phyloP scores from a whole-genome alignment of 148 eudicot species.

The Diospyros kaki region DNA sequence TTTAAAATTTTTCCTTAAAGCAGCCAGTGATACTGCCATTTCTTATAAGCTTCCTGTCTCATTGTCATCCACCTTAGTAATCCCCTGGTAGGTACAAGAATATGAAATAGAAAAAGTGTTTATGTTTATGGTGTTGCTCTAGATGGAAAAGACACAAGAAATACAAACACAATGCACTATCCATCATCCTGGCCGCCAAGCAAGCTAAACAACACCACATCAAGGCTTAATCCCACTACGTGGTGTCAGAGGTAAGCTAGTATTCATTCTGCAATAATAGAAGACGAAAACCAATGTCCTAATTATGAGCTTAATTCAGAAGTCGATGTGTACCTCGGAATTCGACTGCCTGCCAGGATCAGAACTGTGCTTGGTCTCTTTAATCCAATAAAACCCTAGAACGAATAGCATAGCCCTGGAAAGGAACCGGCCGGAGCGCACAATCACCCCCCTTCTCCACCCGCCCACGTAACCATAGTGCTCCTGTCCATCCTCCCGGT shows the following conservation, averaged over 20 bases:
- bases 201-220: no score
- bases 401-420: slow-evolving; percentile 65
- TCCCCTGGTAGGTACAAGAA: not conserved
- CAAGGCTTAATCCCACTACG: no score
- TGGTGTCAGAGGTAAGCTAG: no score
- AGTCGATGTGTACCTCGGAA: slow-evolving; percentile 19
- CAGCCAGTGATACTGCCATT: not conserved
- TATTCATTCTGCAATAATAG: no score
- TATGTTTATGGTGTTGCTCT: not conserved
- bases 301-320: not conserved
- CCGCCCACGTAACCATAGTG: slow-evolving; percentile 71
- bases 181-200: no score
- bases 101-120: not conserved
- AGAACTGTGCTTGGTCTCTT: slow-evolving; percentile 17
- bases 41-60: not conserved
- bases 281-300: not conserved
- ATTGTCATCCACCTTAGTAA: not conserved
- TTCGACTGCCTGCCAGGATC: slow-evolving; percentile 16
- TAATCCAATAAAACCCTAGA: slow-evolving; percentile 81
- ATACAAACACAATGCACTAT: no score
- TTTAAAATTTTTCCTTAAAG: not conserved
- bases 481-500: slow-evolving; percentile 55
- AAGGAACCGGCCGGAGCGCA: slow-evolving; percentile 51
- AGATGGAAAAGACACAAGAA: no score
- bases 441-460: slow-evolving; percentile 66